Base-by-base conservation (phyloP, 1,284 basidiomycete species). In the Cystobasidium slooffiae region DNA sequence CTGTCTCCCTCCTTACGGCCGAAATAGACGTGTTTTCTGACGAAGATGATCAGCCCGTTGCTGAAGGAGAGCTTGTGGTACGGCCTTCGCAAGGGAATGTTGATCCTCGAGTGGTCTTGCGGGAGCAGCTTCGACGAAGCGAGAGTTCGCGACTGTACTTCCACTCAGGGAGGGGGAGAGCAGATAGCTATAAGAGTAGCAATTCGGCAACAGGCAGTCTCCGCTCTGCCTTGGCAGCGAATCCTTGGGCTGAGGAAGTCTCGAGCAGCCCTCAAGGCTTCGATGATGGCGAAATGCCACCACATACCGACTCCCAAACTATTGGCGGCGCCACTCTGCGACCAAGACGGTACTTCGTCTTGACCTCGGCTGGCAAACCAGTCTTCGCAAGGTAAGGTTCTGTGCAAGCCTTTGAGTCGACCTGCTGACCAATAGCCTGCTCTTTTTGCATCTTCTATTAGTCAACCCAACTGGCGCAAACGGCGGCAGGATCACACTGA, bases 361-460 rank as follows among this genome's bases (percentile, higher is more conserved):
- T 97, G n/a, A 97, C 93, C 0, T 89, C 94, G 77, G 94, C 95
- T 24, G 94, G 94, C 44, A 97, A 97, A 82, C 94, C 94, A 14
- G 93, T 97, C 16, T 96, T 92, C 80, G 86, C 89, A 31, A 91
- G 90, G 92, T 91, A 80, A 72, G 84, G 24, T 53, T 53, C 80
- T 47, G 58, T 43, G 46, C 20, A 20, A 14, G 49, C 52, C 53
- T 4, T 9, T 1, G n/a, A 39, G 18, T 43, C 12, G 20, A 18
- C n/a, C 47, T 22, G 64, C 44, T 51, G 12, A 59, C 56, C 22
- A 16, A 3, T 43, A 7, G 24, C 31, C 56, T 59, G 8, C 61
- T 12, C 31, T 31, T 5, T 31, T 31, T 8, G 41, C 18, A 12
- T 46, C 22, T 16, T 1, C 3, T 18, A 63, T 52, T 7, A 66